phyloP scores from a whole-genome alignment of 2,329 filamentous ascomycete species.

The Colletotrichum coccodes region DNA sequence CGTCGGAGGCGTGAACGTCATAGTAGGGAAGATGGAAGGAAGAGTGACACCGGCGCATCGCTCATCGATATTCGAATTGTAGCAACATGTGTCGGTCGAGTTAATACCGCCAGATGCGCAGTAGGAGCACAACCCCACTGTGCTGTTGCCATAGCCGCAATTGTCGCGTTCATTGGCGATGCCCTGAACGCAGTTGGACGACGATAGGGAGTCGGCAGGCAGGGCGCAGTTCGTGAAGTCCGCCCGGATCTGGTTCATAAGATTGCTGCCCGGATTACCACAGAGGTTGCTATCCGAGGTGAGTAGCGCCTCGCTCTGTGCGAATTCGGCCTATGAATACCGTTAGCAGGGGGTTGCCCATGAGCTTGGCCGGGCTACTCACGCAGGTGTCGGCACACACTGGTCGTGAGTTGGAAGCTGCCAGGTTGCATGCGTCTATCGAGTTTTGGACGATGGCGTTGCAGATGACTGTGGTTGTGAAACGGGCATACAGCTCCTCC shows the following conservation, averaged over 20 bases:
- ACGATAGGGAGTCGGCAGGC: conserved; percentile 80
- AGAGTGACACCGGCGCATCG: conserved; percentile 82
- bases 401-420: conserved; percentile 72
- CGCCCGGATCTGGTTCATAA: conserved; percentile 82
- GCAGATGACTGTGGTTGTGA: conserved; percentile 91
- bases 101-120: conserved; percentile 87
- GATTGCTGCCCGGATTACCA: conserved; percentile 70
- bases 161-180: conserved; percentile 84
- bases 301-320: conserved; percentile 88
- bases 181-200: conserved; percentile 78
- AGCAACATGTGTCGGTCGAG: conserved; percentile 94
- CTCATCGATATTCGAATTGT: conserved; percentile 78
- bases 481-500: conserved; percentile 88
- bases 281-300: conserved; percentile 80
- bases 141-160: conserved; percentile 83
- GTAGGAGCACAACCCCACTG: conserved; percentile 84
- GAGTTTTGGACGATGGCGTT: conserved; percentile 95
- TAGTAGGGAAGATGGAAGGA: conserved; percentile 77
- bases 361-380: conserved; percentile 43
- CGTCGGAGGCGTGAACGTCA: conserved; percentile 65
- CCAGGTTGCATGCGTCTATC: conserved; percentile 73
- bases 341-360: conserved; percentile 39
- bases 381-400: conserved; percentile 92
- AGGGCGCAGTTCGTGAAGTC: conserved; percentile 92
- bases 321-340: conserved; percentile 74